These are phyloP conservation scores for rapeseed (Brassica napus) DNA, from an alignment of 345 rosid species.

Conservation along the genomic window DNA sequence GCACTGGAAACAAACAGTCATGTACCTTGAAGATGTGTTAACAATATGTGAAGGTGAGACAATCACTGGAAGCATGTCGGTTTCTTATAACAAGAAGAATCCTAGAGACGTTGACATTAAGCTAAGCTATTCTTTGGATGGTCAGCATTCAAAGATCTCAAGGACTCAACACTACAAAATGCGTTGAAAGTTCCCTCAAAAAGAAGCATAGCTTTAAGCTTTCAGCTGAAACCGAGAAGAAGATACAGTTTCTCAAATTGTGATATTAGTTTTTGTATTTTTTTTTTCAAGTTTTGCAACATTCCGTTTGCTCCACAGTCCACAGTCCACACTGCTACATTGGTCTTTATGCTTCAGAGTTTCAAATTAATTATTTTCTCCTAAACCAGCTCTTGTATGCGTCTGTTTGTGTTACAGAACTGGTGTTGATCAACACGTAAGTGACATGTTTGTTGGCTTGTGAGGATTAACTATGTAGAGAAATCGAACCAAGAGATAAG, in stretches of 20 bases:
- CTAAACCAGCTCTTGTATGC: background rate
- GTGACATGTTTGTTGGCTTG: background rate
- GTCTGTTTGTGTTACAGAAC: background rate
- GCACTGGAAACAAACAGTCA: conserved; percentile 96
- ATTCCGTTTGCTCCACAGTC: conserved; percentile 13
- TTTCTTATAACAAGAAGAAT: conserved; percentile 84
- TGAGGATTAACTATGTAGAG: background rate
- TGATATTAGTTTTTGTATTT: conserved; percentile 27
- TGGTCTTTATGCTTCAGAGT: background rate
- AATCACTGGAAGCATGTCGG: conserved; percentile 81
- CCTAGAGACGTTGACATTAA: conserved; percentile 89
- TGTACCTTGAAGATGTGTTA: conserved; percentile 92
- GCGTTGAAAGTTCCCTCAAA: conserved; percentile 48
- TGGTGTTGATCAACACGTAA: background rate
- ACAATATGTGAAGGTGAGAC: conserved; percentile 92
- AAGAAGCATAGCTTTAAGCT: background rate
- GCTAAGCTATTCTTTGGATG: conserved; percentile 72
- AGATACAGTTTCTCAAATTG: conserved; percentile 14
- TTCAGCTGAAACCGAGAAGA: conserved; percentile 10
- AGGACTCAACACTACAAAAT: conserved; percentile 76
- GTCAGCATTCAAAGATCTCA: conserved; percentile 62
- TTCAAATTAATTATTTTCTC: background rate
- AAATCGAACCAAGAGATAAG: background rate
- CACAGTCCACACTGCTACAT: background rate
- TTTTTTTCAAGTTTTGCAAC: conserved; percentile 13